Evolutionary conservation across 192 early-diverging fungal species (phyloP).

Genomic region (Blastocladiella britannica): DNA sequence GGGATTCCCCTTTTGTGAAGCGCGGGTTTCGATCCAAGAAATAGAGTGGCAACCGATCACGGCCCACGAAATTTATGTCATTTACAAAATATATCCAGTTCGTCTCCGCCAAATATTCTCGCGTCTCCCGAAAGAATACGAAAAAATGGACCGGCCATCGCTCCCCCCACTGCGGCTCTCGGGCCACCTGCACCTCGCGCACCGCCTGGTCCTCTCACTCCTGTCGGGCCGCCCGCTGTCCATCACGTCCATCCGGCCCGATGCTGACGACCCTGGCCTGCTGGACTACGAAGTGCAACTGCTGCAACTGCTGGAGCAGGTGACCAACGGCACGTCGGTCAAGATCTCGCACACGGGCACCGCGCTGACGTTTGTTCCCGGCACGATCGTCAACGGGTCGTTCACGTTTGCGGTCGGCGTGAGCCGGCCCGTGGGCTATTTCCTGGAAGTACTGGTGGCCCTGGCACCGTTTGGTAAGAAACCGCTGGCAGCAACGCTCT

Average conservation of each 20-base stretch:
- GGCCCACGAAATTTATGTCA: too few relatives aligned
- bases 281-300: slow-evolving; percentile 80
- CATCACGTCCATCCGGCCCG: slow-evolving; percentile 73
- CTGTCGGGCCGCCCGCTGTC: slow-evolving; percentile 59
- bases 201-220: slow-evolving; percentile 73
- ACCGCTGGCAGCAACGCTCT: slow-evolving; percentile 55
- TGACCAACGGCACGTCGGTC: slow-evolving; percentile 79
- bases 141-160: neutral
- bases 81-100: too few relatives aligned
- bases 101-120: too few relatives aligned
- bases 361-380: slow-evolving; percentile 62
- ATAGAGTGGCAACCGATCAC: too few relatives aligned
- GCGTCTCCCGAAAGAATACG: too few relatives aligned
- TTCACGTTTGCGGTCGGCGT: slow-evolving; percentile 71
- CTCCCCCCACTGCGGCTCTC: slow-evolving; percentile 23
- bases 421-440: slow-evolving; percentile 78
- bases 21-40: too few relatives aligned
- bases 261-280: slow-evolving; percentile 72
- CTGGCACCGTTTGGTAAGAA: slow-evolving; percentile 83
- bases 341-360: slow-evolving; percentile 90
- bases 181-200: slow-evolving; percentile 71
- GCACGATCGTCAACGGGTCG: slow-evolving; percentile 70
- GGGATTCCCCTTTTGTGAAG: too few relatives aligned
- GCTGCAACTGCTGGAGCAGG: slow-evolving; percentile 73
- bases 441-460: slow-evolving; percentile 72